These are phyloP conservation scores for Plenodomus tracheiphilus DNA, from an alignment of 2,329 filamentous ascomycete genomes.

Conservation along the genomic window DNA sequence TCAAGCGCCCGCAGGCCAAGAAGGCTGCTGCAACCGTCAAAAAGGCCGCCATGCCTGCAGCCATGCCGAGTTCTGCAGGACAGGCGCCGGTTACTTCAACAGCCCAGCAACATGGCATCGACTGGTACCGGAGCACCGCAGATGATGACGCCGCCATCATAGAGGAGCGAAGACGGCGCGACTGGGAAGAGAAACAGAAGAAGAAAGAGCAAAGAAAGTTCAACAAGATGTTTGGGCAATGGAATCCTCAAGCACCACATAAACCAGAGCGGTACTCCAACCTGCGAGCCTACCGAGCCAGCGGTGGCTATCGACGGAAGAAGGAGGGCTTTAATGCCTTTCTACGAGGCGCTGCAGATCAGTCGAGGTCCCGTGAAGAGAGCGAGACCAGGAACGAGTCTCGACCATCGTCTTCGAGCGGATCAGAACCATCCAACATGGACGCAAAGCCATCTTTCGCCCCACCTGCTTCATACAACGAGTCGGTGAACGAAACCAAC, in stretches of 20 bases:
- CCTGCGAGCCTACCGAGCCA: constrained; percentile 30
- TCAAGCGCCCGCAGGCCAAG: constrained; percentile 40
- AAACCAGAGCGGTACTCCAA: constrained; percentile 31
- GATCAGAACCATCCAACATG: constrained; percentile 11
- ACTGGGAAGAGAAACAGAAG: constrained; percentile 68
- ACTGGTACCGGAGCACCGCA: constrained; percentile 72
- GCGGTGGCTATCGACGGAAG: constrained; percentile 28
- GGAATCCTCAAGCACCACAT: constrained; percentile 49
- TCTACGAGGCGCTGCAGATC: constrained; percentile 19
- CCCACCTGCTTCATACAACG: constrained; percentile 48
- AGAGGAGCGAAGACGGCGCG: constrained; percentile 68
- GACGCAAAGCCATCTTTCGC: constrained; percentile 48
- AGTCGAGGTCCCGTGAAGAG: constrained; percentile 12
- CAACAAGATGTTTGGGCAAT: constrained; percentile 60
- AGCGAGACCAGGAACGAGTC: constrained; percentile 15
- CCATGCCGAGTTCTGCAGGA: constrained; percentile 18
- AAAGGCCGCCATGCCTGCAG: constrained; percentile 28
- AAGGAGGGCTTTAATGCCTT: constrained; percentile 29
- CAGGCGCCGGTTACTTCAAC: constrained; percentile 13
- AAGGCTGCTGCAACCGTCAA: constrained; percentile 21
- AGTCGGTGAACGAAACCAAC: constrained; percentile 45
- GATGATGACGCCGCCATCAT: constrained; percentile 74
- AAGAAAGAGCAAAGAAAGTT: constrained; percentile 68
- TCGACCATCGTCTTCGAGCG: constrained; percentile 15
- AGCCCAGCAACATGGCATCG: constrained; percentile 27